Conservation (phyloP, 2,329 filamentous ascomycete species). For the Hirsutella thompsonii region DNA sequence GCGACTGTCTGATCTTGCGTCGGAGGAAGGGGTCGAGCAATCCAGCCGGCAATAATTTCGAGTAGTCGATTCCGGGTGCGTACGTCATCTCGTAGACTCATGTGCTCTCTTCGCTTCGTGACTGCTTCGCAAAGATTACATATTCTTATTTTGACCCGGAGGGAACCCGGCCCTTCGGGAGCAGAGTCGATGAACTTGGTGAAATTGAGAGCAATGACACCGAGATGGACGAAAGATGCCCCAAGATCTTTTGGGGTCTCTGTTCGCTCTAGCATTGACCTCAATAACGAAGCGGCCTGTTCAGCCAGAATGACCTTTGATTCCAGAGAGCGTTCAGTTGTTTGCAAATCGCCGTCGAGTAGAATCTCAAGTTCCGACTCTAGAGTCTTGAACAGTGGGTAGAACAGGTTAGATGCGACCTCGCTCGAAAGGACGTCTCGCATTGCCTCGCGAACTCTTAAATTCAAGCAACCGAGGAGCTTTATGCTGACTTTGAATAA, state of each 20-base stretch:
- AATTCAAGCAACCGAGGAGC: constrained; percentile 49
- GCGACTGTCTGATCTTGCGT: constrained; percentile 25
- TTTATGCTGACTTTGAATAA: constrained; percentile 53
- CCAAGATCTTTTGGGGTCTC: constrained; percentile 51
- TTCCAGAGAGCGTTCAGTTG: constrained; percentile 39
- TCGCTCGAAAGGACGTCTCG: constrained; percentile 54
- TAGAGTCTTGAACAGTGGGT: constrained; percentile 50
- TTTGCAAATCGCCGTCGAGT: constrained; percentile 42
- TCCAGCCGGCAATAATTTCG: constrained; percentile 57
- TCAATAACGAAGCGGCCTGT: constrained; percentile 51
- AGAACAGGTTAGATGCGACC: constrained; percentile 46
- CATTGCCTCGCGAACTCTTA: constrained; percentile 53
- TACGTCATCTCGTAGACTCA: constrained; percentile 57
- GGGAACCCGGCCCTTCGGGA: constrained; percentile 38
- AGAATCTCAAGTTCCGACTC: constrained; percentile 51
- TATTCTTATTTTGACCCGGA: constrained; percentile 56
- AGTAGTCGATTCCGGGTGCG: constrained; percentile 56
- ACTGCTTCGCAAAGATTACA: constrained; percentile 55
- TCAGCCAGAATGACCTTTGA: constrained; percentile 54
- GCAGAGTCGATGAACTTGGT: constrained; percentile 52
- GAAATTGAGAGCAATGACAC: constrained; percentile 50
- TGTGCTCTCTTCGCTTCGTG: constrained; percentile 52
- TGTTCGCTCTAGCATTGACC: constrained; percentile 49
- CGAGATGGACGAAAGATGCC: constrained; percentile 50
- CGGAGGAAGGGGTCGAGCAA: constrained; percentile 45